phyloP scores from a whole-genome alignment of 768 basidiomycete species.

The Terana coerulea region DNA sequence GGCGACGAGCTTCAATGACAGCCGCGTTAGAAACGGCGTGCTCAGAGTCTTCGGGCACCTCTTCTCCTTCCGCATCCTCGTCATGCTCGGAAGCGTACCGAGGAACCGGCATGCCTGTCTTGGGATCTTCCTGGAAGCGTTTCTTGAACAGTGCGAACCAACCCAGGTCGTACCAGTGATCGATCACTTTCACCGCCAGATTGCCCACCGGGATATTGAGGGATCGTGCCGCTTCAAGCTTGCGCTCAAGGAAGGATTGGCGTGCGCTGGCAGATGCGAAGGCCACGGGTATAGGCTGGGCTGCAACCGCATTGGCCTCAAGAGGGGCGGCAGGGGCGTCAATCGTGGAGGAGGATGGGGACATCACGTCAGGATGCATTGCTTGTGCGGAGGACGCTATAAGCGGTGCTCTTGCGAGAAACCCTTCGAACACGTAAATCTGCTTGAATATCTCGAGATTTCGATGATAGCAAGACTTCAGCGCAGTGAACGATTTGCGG shows the following conservation, averaged over 20 bases:
- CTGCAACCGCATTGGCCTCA: conserved; percentile 3
- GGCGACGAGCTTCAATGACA: conserved; percentile 3
- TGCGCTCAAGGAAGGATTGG: conserved; percentile 67
- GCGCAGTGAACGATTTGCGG: conserved; percentile 79
- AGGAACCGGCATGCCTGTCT: conserved; percentile 21
- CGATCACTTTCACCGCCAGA: conserved; percentile 67
- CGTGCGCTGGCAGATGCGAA: conserved; percentile 56
- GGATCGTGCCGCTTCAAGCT: conserved; percentile 61
- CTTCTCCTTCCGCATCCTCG: background rate
- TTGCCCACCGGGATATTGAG: conserved; percentile 69
- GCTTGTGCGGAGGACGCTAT: conserved; percentile 20
- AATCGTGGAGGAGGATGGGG: background rate
- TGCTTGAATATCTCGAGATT: conserved; percentile 85
- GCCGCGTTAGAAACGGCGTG: background rate
- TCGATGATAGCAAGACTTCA: conserved; percentile 83
- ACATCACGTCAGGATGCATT: background rate
- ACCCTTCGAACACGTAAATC: conserved; percentile 68
- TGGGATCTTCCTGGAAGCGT: conserved; percentile 37
- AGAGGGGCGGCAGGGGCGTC: background rate
- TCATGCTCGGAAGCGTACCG: conserved; percentile 14
- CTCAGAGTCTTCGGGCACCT: background rate
- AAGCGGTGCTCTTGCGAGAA: conserved; percentile 36
- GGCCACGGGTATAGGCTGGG: conserved; percentile 20
- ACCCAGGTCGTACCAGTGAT: conserved; percentile 74
- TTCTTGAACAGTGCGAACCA: conserved; percentile 75